Conservation (phyloP, 1,284 basidiomycete genomes). For the Melampsora larici-populina region DNA sequence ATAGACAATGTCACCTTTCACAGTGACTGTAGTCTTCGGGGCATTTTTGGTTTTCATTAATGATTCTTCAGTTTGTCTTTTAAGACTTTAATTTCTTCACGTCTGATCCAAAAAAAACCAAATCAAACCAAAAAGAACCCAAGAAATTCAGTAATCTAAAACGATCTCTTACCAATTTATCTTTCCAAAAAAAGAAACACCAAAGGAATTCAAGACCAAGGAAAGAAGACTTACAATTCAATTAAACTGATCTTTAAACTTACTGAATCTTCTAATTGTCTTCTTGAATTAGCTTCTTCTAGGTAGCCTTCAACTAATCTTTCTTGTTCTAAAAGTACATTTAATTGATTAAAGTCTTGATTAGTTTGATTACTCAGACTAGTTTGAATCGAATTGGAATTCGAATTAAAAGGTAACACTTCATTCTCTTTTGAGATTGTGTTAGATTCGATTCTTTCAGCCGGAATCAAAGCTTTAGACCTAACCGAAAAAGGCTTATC, state of each 20-base stretch:
- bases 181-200: too few species aligned
- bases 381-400: too few species aligned
- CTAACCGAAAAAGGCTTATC: not conserved
- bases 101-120: conserved; percentile 12
- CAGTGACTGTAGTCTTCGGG: conserved; percentile 82
- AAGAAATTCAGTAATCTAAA: too few species aligned
- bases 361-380: too few species aligned
- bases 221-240: conserved; percentile 60
- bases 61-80: not conserved
- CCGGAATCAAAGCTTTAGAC: not conserved
- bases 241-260: conserved; percentile 68
- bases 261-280: conserved; percentile 85
- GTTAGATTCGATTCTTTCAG: too few species aligned
- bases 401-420: too few species aligned
- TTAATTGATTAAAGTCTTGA: conserved; percentile 57
- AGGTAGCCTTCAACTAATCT: conserved; percentile 76
- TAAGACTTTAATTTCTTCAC: conserved; percentile 6
- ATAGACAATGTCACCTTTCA: conserved; percentile 89
- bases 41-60: too few species aligned
- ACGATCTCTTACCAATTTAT: too few species aligned
- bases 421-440: too few species aligned
- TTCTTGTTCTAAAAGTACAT: conserved; percentile 85
- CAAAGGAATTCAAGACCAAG: too few species aligned
- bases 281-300: conserved; percentile 72
- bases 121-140: not conserved